Evolutionary conservation across 2,329 filamentous ascomycete species (phyloP), one percentile per base, ranked within the genome.

Genomic region (Aspergillus thermomutatus): DNA sequence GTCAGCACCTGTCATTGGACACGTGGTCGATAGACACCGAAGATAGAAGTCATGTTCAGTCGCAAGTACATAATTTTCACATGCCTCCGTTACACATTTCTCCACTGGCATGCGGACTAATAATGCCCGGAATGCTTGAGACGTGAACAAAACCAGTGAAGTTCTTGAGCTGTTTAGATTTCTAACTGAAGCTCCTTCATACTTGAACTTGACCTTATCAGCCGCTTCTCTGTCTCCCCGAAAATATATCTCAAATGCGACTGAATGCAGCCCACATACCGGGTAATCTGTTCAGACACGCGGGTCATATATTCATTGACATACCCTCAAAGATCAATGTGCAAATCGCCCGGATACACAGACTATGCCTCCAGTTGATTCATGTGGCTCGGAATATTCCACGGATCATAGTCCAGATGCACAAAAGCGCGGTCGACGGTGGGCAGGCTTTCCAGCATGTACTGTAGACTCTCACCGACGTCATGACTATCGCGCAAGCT

Each of bases 401-500:
- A 76, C 23, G 67, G 66, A 25, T 74, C 68, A 59, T 81, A 81
- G 61, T 81, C 79, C 50, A 80, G 70, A 64, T 82, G 79, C 2
- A 81, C 79, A 63, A 80, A 82, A 0, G 79, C 79, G 23, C 79
- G 65, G 55, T 75, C 73, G 5, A 75, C 72, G 1, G 72, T 73
- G 62, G 72, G 69, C 58, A 71, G 62, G 63, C 80, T 83, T 72
- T 87, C 84, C 11, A 86, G 75, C 70, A 86, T 87, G 47, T 83
- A 78, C 69, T 86, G 84, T 51, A 87, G 68, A 9, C 79, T 77
- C 67, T 87, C 83, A 23, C 81, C 81, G 26, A 87, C 81, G 60
- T 87, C 83, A 61, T 87, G 84, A 2, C 83, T 83, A 52, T 85
- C 73, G 57, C 79, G 81, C 26, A 86, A 73, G 6, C 81, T 82